Evolutionary conservation across 495 filamentous ascomycete genomes (phyloP), one percentile per base, ranked within the genome.

Genomic region (Aspergillus coremiiformis): DNA sequence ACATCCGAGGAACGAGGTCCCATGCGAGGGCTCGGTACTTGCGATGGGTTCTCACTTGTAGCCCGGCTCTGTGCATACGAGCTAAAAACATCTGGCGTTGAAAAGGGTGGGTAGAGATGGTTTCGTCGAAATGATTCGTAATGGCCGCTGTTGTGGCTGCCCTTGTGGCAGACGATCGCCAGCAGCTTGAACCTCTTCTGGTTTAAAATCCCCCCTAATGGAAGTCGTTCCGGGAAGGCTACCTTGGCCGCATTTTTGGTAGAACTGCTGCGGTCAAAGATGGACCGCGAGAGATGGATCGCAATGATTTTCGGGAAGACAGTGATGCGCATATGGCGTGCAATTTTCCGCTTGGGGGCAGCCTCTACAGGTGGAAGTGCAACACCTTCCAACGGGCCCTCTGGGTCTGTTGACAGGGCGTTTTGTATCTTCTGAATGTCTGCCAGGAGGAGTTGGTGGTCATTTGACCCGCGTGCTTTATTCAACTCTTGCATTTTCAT

Each of bases 71-170:
- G 81, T 3, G 81, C 84, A 7, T 83, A 84, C 6, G 78, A 72
- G 41, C 84, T 83, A 67, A 91, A 89, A 0, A 80, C 78, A 62
- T 85, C 81, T 0, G 89, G 87, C 0, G 89, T 96, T 0, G 89
- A 88, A 58, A 81, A 96, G 0, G 90, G 89, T 1, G 81, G 73
- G 46, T 77, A 83, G 32, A 84, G 63, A 51, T 84, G 82, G 66
- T 96, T 95, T n/a, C 93, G 80, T 24, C 93, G 80, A 69, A 97
- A 97, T 1, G 90, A 89, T 65, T 99, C 93, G 67, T 99, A 99
- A 65, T 99, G 93, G 1, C 93, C 93, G 52, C 89, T 95, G 58
- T 95, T 84, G 68, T 99, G 93, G 53, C 86, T 94, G 17, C 93
- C 93, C 62, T 95, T 96, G 63, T 99, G 93, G 23, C 87, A 93